Percentiles rank a stretch among this genome's conserved stretches.
These are phyloP conservation scores for Liriodendron chinense DNA, from an alignment of 164 flowering plant genomes.

Conservation along the genomic window DNA sequence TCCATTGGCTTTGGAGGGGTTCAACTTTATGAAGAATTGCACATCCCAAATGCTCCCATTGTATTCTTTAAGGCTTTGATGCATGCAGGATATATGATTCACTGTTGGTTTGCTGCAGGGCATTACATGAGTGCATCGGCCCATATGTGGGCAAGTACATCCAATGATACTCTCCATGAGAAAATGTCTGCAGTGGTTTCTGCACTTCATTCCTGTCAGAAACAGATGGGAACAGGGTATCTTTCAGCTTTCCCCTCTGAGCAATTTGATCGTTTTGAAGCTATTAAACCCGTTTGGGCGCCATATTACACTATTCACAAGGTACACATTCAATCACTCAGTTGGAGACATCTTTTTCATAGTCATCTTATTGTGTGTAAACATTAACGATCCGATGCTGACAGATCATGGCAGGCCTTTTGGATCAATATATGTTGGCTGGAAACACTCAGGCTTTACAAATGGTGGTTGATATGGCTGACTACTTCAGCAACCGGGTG, in stretches of 20 bases:
- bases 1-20: neutral
- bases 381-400: neutral
- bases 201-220: slow-evolving; percentile 67
- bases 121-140: slow-evolving; percentile 94
- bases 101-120: slow-evolving; percentile 39
- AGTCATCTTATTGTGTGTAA: neutral
- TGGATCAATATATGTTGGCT: slow-evolving; percentile 78
- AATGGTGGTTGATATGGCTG: slow-evolving; percentile 76
- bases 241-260: slow-evolving; percentile 93
- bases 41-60: neutral
- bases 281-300: slow-evolving; percentile 83
- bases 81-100: neutral
- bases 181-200: slow-evolving; percentile 71
- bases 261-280: slow-evolving; percentile 78
- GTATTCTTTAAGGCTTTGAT: too few species aligned
- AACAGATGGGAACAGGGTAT: slow-evolving; percentile 73
- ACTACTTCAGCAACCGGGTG: slow-evolving; percentile 80
- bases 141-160: slow-evolving; percentile 91
- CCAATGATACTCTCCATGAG: slow-evolving; percentile 47
- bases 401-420: slow-evolving; percentile 88
- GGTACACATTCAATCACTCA: slow-evolving; percentile 33
- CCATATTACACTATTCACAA: slow-evolving; percentile 98
- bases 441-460: slow-evolving; percentile 57
- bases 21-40: neutral
- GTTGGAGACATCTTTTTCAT: neutral